phyloP scores from a whole-genome alignment of 2,329 filamentous ascomycete genomes.

The Pseudovirgaria hyperparasitica region DNA sequence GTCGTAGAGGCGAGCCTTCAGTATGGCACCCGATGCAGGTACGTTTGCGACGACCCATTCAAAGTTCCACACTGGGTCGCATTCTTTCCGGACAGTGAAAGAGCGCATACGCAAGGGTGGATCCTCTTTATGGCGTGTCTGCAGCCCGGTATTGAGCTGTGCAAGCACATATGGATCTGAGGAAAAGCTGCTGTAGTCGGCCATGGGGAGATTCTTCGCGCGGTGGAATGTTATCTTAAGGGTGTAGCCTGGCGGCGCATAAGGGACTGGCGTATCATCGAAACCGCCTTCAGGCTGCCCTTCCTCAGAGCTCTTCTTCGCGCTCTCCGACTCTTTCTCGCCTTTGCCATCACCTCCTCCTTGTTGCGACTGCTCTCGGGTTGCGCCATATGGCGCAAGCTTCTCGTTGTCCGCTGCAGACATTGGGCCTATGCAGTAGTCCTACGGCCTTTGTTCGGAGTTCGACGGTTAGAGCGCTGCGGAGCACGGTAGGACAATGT shows the following conservation, averaged over 20 bases:
- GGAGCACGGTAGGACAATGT: too few relatives aligned
- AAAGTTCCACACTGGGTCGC: conserved; percentile 68
- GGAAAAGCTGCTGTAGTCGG: conserved; percentile 63
- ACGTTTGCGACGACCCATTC: conserved; percentile 85
- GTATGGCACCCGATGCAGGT: conserved; percentile 62
- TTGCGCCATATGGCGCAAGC: too few relatives aligned
- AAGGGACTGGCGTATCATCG: conserved; percentile 65
- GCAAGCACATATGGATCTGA: conserved; percentile 76
- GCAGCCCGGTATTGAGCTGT: conserved; percentile 59
- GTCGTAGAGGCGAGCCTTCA: conserved; percentile 82
- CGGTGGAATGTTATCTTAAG: conserved; percentile 73
- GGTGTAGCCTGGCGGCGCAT: conserved; percentile 66
- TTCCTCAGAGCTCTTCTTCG: too few relatives aligned
- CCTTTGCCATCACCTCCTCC: too few relatives aligned
- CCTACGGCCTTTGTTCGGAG: too few relatives aligned
- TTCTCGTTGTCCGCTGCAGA: too few relatives aligned
- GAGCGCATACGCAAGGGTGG: conserved; percentile 63
- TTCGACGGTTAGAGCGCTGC: too few relatives aligned
- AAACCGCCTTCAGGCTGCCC: conserved; percentile 62
- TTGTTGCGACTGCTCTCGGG: too few relatives aligned
- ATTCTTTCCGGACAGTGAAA: conserved; percentile 57
- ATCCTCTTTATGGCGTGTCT: conserved; percentile 74
- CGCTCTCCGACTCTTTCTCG: too few relatives aligned
- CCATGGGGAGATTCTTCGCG: conserved; percentile 68
- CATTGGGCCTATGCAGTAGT: too few relatives aligned